These are phyloP conservation scores for Tetragonia tetragonoides DNA, from an alignment of 148 eudicot species.

Conservation along the genomic window DNA sequence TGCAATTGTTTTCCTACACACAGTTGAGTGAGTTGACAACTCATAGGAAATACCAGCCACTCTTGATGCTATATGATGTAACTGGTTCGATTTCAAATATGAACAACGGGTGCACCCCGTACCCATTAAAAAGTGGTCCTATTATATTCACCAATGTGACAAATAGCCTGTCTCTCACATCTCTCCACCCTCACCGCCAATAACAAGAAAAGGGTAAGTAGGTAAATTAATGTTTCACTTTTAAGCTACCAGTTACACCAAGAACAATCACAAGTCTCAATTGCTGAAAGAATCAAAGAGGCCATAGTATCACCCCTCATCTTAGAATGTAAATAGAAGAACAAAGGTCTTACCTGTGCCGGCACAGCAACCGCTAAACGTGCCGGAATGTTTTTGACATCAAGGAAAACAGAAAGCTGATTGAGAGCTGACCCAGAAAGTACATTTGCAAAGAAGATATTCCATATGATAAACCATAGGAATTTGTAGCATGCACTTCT, in stretches of 20 bases:
- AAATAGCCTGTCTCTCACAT: too few species aligned
- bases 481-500: conserved; percentile 78
- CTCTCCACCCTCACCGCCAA: not conserved
- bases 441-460: conserved; percentile 70
- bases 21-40: not conserved
- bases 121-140: too few species aligned
- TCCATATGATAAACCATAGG: conserved; percentile 73
- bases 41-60: not conserved
- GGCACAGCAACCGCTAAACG: conserved; percentile 65
- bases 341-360: conserved; percentile 50
- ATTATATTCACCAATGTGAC: too few species aligned
- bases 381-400: conserved; percentile 55
- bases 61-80: not conserved
- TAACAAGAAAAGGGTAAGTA: not conserved
- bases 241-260: too few species aligned
- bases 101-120: too few species aligned
- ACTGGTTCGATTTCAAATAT: not conserved
- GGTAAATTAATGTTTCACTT: not conserved
- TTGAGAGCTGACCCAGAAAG: conserved; percentile 69
- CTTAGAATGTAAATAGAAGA: too few species aligned
- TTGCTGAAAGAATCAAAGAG: too few species aligned
- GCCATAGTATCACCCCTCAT: too few species aligned
- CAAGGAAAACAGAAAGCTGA: conserved; percentile 49
- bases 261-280: too few species aligned
- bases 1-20: not conserved